Percentiles rank a stretch among this genome's conserved stretches.
Conservation (phyloP, 176 grass and related monocot species). For the Carex pumila region DNA sequence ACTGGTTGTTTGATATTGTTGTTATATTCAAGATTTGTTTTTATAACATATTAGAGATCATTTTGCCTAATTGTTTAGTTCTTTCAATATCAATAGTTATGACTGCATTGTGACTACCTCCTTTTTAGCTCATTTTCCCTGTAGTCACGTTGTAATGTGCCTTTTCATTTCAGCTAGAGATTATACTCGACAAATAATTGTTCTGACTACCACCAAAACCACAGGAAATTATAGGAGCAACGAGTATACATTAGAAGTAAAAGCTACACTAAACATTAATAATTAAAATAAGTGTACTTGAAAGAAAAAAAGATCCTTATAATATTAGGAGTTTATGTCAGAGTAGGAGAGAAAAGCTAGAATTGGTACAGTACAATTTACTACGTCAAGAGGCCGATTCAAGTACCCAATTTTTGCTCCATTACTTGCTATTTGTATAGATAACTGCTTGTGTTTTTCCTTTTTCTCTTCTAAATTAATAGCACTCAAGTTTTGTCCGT, state of each 20-base stretch:
- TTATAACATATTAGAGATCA: neutral
- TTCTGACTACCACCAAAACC: neutral
- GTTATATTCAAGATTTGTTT: neutral
- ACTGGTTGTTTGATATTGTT: neutral
- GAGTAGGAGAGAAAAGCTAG: neutral
- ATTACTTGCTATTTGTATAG: constrained; percentile 1
- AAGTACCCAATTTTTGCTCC: neutral
- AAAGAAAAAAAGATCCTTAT: neutral
- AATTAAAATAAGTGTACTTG: neutral
- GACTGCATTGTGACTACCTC: neutral
- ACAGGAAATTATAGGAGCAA: neutral
- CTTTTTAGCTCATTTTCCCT: too few relatives aligned
- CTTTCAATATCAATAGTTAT: neutral
- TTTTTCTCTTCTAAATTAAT: neutral
- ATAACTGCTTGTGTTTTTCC: neutral
- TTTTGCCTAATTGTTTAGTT: neutral
- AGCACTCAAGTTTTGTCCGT: neutral
- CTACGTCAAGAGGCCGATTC: neutral
- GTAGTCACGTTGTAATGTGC: neutral
- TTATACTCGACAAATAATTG: neutral
- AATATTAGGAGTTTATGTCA: neutral
- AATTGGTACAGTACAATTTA: neutral
- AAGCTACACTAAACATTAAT: neutral
- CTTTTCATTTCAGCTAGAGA: neutral
- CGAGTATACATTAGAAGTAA: neutral